phyloP scores from a whole-genome alignment of 768 basidiomycete species.

The Mycena venus region DNA sequence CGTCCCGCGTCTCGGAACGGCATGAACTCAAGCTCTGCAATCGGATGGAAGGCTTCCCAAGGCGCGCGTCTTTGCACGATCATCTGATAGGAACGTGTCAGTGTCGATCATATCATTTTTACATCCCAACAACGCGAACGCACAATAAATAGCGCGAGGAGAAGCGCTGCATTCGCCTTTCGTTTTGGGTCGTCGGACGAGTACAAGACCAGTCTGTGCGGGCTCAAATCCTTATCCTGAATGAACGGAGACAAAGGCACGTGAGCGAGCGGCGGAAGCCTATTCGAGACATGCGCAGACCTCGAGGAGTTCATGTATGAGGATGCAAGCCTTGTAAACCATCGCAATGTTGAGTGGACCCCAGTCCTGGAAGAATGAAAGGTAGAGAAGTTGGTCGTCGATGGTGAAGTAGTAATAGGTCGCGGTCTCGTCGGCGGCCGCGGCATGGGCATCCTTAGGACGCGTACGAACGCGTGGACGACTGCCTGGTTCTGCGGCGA shows the following conservation, averaged over 20 bases:
- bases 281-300: conserved; percentile 54
- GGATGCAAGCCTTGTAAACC: conserved; percentile 93
- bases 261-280: conserved; percentile 54
- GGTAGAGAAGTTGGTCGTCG: conserved; percentile 92
- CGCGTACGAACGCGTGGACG: conserved; percentile 74
- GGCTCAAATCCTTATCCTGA: conserved; percentile 80
- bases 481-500: conserved; percentile 63
- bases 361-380: conserved; percentile 96
- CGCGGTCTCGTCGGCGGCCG: conserved; percentile 80
- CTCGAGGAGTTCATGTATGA: conserved; percentile 91
- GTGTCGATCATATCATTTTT: conserved; percentile 23
- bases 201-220: conserved; percentile 89
- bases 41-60: conserved; percentile 95
- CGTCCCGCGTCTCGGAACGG: conserved; percentile 96
- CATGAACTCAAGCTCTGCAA: conserved; percentile 93
- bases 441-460: conserved; percentile 69
- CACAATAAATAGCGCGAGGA: conserved; percentile 94
- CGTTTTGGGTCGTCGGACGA: conserved; percentile 86
- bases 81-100: conserved; percentile 67
- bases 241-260: conserved; percentile 45
- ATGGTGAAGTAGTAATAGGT: conserved; percentile 93
- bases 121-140: conserved; percentile 46
- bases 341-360: conserved; percentile 93
- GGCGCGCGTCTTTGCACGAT: conserved; percentile 92
- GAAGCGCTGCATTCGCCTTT: conserved; percentile 95